Evolutionary conservation across 345 rosid genomes (phyloP).

Genomic region (Microthlaspi erraticum): DNA sequence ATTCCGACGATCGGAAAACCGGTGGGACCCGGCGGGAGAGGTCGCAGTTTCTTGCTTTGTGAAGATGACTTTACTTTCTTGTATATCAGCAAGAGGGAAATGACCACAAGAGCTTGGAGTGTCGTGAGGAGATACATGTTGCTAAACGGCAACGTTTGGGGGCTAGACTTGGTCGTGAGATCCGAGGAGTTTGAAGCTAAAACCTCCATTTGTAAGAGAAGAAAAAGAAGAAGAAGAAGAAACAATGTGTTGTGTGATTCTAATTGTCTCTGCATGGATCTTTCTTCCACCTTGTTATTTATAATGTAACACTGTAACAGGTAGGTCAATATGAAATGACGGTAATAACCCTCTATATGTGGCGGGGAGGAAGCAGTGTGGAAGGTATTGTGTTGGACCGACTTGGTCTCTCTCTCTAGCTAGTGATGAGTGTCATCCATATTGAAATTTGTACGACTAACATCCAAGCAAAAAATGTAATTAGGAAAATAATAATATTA

Average conservation of each 20-base stretch:
- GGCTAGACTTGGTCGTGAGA: constrained; percentile 16
- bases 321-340: constrained; percentile 15
- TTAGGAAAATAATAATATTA: not conserved
- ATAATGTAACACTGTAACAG: constrained; percentile 3
- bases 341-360: constrained; percentile 8
- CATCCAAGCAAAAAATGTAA: not conserved
- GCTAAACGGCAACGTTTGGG: constrained; percentile 1
- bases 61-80: constrained; percentile 36
- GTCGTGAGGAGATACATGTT: constrained; percentile 36
- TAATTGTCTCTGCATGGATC: constrained; percentile 24
- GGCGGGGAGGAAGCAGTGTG: constrained; percentile 16
- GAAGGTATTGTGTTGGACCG: constrained; percentile 25
- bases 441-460: constrained; percentile 14
- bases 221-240: constrained; percentile 18
- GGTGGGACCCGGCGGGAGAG: constrained; percentile 52
- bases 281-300: constrained; percentile 31
- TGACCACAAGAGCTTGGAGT: constrained; percentile 31
- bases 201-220: constrained; percentile 33
- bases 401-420: constrained; percentile 8
- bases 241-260: constrained; percentile 2
- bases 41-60: constrained; percentile 22
- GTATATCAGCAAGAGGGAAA: constrained; percentile 29
- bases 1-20: constrained; percentile 49
- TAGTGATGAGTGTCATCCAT: constrained; percentile 20
- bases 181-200: constrained; percentile 41